Evolutionary conservation across 176 grass and related monocot genomes (phyloP), one percentile per base, ranked within the genome.

Genomic region (Aegilops sharonensis): DNA sequence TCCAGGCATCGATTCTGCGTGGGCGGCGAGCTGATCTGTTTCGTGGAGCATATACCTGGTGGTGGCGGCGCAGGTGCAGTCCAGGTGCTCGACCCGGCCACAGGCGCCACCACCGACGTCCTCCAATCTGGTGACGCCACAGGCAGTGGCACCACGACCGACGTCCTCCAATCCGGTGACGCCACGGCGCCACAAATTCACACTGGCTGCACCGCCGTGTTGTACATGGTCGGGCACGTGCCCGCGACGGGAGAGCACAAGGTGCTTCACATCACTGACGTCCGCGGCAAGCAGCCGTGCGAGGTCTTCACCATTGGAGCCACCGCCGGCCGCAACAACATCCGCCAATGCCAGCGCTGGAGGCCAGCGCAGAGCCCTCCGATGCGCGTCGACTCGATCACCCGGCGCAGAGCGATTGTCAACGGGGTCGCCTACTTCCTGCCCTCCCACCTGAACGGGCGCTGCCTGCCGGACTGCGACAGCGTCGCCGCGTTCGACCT

Each of bases 181-280:
- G 14, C n/a, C 0, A 39, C 3, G 59, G 20, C 4, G 10, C 68
- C 78, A 24, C 14, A 80, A 15, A 39, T 36, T 10, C n/a, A 50
- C 40, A 14, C 5, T 8, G 14, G 5, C 6, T 11, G 6, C 60
- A 9, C 13, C 39, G 3, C 8, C 68, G 11, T n/a, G 14, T 9
- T 14, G 15, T 87, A 82, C 73, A 9, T 37, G 23, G n/a, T 83
- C 40, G 86, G 86, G 12, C 71, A 88, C 12, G 79, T 88, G 12
- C 6, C 72, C 17, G 3, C 71, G 25, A 88, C 79, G 1, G 63
- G 86, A 21, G 79, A 77, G 18, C 57, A 69, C 80, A 88, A 83
- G 86, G 17, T 83, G 27, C 50, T 88, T 30, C 79, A 62, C 65
- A 6, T 77, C 61, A 82, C 17, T 8, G 18, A 23, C 20, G 20